phyloP scores from a whole-genome alignment of 768 basidiomycete species.

The Infundibulicybe gibba region DNA sequence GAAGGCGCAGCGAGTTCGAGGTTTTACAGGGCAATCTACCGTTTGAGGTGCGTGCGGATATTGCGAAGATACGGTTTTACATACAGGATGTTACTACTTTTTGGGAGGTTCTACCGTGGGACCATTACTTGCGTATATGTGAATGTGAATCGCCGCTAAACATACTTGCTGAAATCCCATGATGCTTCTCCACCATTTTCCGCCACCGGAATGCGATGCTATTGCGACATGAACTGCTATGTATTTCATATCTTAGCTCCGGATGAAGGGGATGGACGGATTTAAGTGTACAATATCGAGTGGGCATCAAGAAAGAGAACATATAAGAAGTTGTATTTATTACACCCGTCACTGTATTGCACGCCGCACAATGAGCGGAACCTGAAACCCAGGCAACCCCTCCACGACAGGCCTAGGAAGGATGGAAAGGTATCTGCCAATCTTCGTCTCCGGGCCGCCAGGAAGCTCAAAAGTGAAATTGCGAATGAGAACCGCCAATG shows the following conservation, averaged over 20 bases:
- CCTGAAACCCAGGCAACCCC: slow-evolving; percentile 1
- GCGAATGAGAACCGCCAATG: slow-evolving; percentile 24
- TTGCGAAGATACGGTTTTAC: slow-evolving; percentile 39
- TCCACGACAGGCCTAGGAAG: slow-evolving; percentile 12
- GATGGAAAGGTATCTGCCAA: slow-evolving; percentile 11
- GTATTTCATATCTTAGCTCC: too few relatives aligned
- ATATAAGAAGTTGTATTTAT: too few relatives aligned
- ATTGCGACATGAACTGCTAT: too few relatives aligned
- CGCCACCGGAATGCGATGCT: too few relatives aligned
- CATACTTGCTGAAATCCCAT: too few relatives aligned
- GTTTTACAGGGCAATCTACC: slow-evolving; percentile 29
- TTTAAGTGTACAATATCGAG: too few relatives aligned
- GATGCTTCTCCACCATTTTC: too few relatives aligned
- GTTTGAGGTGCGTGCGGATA: slow-evolving; percentile 12
- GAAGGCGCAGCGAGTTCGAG: slow-evolving; percentile 27
- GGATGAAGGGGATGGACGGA: too few relatives aligned
- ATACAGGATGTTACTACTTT: slow-evolving; percentile 65
- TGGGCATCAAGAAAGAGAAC: too few relatives aligned
- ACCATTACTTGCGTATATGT: slow-evolving; percentile 38
- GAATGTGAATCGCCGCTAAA: slow-evolving; percentile 16
- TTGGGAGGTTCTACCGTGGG: slow-evolving; percentile 48
- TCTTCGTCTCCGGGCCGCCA: slow-evolving; percentile 20
- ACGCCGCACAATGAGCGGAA: background rate
- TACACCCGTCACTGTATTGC: background rate
- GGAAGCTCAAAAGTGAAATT: slow-evolving; percentile 20